Conservation (phyloP, 345 rosid species). For the Conringia planisiliqua region DNA sequence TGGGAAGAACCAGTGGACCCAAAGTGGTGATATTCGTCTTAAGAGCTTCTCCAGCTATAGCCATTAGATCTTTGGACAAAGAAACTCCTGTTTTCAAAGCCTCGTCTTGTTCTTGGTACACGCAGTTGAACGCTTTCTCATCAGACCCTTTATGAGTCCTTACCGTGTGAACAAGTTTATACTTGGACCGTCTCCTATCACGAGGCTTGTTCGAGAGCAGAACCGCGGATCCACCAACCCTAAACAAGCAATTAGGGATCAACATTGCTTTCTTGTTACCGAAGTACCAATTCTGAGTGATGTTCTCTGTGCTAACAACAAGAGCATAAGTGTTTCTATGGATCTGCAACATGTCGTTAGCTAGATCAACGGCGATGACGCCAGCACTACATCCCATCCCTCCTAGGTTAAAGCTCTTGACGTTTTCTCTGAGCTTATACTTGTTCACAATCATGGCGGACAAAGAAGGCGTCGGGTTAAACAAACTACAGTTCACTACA, state of each 20-base stretch:
- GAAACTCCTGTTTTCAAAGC: slow-evolving; percentile 77
- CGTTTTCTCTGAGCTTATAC: slow-evolving; percentile 29
- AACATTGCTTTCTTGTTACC: background rate
- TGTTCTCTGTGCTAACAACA: slow-evolving; percentile 74
- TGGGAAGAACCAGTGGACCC: slow-evolving; percentile 87
- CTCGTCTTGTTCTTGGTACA: slow-evolving; percentile 49
- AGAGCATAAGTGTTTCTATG: slow-evolving; percentile 49
- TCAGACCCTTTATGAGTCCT: background rate
- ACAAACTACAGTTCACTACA: slow-evolving; percentile 32
- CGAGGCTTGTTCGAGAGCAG: background rate
- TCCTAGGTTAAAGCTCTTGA: slow-evolving; percentile 29
- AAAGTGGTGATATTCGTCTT: slow-evolving; percentile 78
- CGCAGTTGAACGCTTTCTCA: background rate
- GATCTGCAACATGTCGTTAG: slow-evolving; percentile 41
- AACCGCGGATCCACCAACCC: background rate
- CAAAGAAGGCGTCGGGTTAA: slow-evolving; percentile 35
- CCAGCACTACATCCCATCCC: slow-evolving; percentile 42
- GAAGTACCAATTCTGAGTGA: slow-evolving; percentile 81
- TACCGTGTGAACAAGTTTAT: background rate
- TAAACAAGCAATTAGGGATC: background rate
- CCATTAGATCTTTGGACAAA: slow-evolving; percentile 80
- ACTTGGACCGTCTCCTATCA: background rate
- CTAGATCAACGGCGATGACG: slow-evolving; percentile 33
- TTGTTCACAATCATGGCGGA: slow-evolving; percentile 35
- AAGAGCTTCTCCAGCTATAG: slow-evolving; percentile 75